Evolutionary conservation across 2,329 filamentous ascomycete genomes (phyloP).

Genomic region (Clarireedia homoeocarpa): DNA sequence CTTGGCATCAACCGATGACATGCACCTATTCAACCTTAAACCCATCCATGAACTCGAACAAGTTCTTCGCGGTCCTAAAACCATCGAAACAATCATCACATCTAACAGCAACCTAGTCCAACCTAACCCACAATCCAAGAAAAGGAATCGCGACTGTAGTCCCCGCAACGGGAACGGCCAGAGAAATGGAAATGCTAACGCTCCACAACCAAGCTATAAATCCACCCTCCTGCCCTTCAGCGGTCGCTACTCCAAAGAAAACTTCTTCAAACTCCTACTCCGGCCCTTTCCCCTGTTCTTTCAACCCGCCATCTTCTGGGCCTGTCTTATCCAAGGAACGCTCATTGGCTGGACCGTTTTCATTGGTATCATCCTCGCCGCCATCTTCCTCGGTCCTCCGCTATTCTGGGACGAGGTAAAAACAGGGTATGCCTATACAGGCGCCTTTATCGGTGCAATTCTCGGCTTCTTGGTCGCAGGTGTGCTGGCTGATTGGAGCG

Average conservation of each 20-base stretch:
- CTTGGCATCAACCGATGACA: constrained; percentile 32
- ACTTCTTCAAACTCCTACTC: constrained; percentile 55
- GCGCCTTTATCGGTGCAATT: constrained; percentile 77
- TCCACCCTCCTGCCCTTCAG: constrained; percentile 65
- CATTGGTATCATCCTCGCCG: constrained; percentile 75
- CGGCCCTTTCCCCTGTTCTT: constrained; percentile 76
- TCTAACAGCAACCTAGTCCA: not conserved
- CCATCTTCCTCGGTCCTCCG: constrained; percentile 72
- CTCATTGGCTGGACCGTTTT: constrained; percentile 96
- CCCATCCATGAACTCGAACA: constrained; percentile 7
- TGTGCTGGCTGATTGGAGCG: constrained; percentile 63
- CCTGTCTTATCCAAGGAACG: constrained; percentile 70
- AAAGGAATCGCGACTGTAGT: not conserved
- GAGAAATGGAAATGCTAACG: constrained; percentile 22
- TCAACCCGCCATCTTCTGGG: constrained; percentile 82
- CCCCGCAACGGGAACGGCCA: not conserved
- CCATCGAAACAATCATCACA: constrained; percentile 2
- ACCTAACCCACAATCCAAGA: not conserved
- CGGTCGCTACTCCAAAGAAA: constrained; percentile 72
- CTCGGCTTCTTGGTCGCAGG: constrained; percentile 72
- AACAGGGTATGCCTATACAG: constrained; percentile 81
- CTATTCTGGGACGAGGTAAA: constrained; percentile 74
- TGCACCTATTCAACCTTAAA: constrained; percentile 5
- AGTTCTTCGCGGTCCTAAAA: not conserved
- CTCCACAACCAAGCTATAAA: constrained; percentile 36